Conservation (phyloP, 2,329 filamentous ascomycete genomes). For the Teratosphaeria zuluensis region DNA sequence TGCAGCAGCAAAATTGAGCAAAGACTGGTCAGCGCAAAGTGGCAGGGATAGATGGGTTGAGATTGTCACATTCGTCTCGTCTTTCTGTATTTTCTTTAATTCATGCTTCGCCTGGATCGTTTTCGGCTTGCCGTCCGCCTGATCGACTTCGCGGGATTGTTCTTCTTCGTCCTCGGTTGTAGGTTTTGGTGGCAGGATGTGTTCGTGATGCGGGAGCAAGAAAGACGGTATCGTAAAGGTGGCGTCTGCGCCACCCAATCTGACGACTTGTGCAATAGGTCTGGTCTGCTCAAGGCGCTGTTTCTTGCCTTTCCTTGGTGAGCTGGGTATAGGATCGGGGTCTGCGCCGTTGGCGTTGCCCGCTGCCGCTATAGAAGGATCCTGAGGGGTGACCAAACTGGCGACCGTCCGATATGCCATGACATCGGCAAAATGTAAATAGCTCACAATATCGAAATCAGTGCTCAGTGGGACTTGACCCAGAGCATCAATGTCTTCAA, state of each 20-base stretch:
- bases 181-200: constrained; percentile 37
- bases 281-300: constrained; percentile 22
- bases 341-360: neutral
- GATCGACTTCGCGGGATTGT: constrained; percentile 29
- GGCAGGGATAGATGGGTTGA: constrained; percentile 41
- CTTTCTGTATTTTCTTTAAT: constrained; percentile 33
- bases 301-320: neutral
- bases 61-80: constrained; percentile 41
- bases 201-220: constrained; percentile 46
- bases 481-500: constrained; percentile 36
- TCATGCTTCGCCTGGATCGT: constrained; percentile 31
- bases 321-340: neutral
- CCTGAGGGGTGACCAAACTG: constrained; percentile 5
- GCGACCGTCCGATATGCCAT: constrained; percentile 40
- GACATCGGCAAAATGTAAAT: constrained; percentile 38
- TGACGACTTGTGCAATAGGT: constrained; percentile 39
- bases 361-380: neutral
- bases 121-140: constrained; percentile 37
- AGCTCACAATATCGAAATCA: constrained; percentile 38
- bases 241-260: constrained; percentile 43
- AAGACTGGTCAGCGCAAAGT: constrained; percentile 40
- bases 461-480: constrained; percentile 42
- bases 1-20: constrained; percentile 46
- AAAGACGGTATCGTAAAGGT: constrained; percentile 40
- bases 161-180: constrained; percentile 25